These are phyloP conservation scores for Talaromyces ruber DNA, from an alignment of 495 filamentous ascomycete genomes.

Conservation along the genomic window DNA sequence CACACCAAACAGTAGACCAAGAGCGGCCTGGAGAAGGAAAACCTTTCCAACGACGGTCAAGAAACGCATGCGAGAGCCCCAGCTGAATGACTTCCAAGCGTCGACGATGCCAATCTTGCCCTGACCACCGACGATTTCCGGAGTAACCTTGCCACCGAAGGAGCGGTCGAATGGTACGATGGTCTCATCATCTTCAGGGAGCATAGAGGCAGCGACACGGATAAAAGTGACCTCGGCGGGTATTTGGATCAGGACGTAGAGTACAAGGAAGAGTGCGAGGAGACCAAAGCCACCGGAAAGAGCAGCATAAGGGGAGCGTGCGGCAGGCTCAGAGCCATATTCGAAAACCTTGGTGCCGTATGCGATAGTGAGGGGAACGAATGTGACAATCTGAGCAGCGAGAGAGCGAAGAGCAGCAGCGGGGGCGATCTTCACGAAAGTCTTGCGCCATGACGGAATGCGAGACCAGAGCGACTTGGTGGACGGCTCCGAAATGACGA, in stretches of 20 bases:
- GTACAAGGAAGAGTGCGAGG: constrained; percentile 22
- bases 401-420: constrained; percentile 37
- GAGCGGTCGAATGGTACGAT: constrained; percentile 72
- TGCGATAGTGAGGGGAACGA: constrained; percentile 27
- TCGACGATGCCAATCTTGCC: constrained; percentile 60
- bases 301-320: constrained; percentile 8
- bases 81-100: constrained; percentile 63
- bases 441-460: constrained; percentile 30
- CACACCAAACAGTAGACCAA: constrained; percentile 32
- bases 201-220: constrained; percentile 64
- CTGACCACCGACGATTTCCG: constrained; percentile 58
- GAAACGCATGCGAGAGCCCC: constrained; percentile 55
- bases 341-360: background rate
- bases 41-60: constrained; percentile 63
- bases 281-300: constrained; percentile 26
- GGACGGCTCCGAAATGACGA: constrained; percentile 49
- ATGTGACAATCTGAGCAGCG: constrained; percentile 25
- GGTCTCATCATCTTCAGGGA: constrained; percentile 58
- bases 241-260: constrained; percentile 43
- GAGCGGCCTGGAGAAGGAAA: constrained; percentile 37
- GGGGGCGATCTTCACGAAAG: constrained; percentile 42
- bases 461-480: constrained; percentile 42
- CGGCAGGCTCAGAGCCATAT: constrained; percentile 12
- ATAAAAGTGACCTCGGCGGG: constrained; percentile 55
- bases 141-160: constrained; percentile 51